A percentile compares a stretch with the other conserved stretches of the same genome.
phyloP scores from a whole-genome alignment of 1,284 basidiomycete species.

The Spongispora temasekensis region DNA sequence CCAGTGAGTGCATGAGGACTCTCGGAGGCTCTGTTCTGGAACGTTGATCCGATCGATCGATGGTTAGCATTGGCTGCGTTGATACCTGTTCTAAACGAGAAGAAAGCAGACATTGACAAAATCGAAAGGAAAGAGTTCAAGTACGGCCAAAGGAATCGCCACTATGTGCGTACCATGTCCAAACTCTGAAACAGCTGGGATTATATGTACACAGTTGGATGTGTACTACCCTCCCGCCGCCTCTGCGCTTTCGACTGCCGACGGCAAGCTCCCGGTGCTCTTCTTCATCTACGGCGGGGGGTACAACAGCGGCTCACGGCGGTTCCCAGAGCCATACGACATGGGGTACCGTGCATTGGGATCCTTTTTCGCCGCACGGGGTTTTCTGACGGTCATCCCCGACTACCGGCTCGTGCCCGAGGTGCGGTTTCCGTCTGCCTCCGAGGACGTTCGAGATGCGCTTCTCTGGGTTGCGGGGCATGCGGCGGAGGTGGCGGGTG shows the following conservation, averaged over 20 bases:
- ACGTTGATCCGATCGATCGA: constrained; percentile 2
- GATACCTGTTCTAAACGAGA: constrained; percentile 43
- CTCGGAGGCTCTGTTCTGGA: too few species aligned
- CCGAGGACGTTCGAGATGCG: constrained; percentile 59
- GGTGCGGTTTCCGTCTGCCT: constrained; percentile 50
- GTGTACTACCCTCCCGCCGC: constrained; percentile 54
- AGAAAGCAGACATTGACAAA: constrained; percentile 41
- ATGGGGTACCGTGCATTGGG: constrained; percentile 57
- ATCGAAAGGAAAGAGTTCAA: constrained; percentile 52
- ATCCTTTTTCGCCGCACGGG: constrained; percentile 58
- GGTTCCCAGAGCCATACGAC: constrained; percentile 45
- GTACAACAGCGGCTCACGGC: constrained; percentile 51
- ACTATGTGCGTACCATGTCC: constrained; percentile 56
- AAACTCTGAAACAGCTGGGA: too few species aligned
- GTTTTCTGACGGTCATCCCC: constrained; percentile 59
- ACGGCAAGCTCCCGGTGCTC: constrained; percentile 48
- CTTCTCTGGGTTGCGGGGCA: constrained; percentile 52
- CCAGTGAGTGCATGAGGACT: constrained; percentile 23
- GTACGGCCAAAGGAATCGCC: constrained; percentile 54
- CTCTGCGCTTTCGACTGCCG: constrained; percentile 20
- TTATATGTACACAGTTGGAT: constrained; percentile 44
- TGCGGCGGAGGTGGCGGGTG: constrained; percentile 25
- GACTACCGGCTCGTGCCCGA: constrained; percentile 64
- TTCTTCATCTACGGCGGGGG: constrained; percentile 69
- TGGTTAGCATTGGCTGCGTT: constrained; percentile 47